These are phyloP conservation scores for Allomyces macrogynus DNA, from an alignment of 192 early-diverging fungal genomes.

Conservation along the genomic window DNA sequence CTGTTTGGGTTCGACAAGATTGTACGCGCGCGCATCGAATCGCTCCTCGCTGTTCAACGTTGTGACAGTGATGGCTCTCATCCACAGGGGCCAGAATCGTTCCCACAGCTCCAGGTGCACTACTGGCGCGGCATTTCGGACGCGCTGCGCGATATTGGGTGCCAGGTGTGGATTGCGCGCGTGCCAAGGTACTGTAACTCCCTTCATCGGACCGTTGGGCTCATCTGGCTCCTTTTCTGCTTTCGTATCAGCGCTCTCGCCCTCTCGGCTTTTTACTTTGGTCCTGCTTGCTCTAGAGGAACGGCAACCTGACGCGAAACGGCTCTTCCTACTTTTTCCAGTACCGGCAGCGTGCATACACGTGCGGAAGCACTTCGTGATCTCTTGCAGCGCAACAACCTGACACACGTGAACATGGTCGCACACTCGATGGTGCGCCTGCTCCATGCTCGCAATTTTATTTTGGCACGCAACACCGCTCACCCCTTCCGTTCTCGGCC, in stretches of 20 bases:
- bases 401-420: constrained; percentile 53
- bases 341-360: constrained; percentile 44
- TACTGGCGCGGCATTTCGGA: constrained; percentile 69
- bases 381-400: constrained; percentile 34
- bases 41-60: constrained; percentile 3
- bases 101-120: constrained; percentile 65
- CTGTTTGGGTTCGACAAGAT: constrained; percentile 79
- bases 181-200: constrained; percentile 22
- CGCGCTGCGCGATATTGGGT: constrained; percentile 53
- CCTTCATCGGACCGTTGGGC: no score
- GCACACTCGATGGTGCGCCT: constrained; percentile 72
- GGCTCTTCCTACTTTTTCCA: not conserved
- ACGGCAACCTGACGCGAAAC: no score
- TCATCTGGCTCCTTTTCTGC: no score
- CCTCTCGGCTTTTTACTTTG: no score
- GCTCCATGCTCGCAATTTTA: not conserved
- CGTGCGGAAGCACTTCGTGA: constrained; percentile 57
- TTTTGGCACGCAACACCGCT: not conserved
- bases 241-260: no score
- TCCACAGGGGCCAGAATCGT: constrained; percentile 35
- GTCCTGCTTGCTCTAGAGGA: no score
- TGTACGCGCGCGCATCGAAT: not conserved
- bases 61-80: not conserved
- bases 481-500: not conserved
- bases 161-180: constrained; percentile 55